Percentiles rank a stretch among this genome's conserved stretches.
Evolutionary conservation across 352 stramenopile species (phyloP).

Genomic region (Halophytophthora polymorphica): DNA sequence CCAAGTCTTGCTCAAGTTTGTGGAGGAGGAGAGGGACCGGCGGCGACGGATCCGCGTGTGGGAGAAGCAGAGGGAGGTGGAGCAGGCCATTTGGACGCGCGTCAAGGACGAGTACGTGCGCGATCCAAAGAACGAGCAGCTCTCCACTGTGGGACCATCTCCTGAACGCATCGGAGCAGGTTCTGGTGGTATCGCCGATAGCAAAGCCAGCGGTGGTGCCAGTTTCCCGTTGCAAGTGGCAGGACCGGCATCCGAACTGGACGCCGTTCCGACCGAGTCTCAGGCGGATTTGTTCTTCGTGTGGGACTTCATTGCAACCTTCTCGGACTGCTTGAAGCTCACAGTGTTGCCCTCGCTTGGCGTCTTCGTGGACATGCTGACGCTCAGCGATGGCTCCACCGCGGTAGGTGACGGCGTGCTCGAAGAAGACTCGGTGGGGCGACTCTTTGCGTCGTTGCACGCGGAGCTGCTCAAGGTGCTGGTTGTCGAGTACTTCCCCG

Average conservation of each 20-base stretch:
- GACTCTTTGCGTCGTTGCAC: constrained; percentile 50
- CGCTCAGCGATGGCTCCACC: constrained; percentile 40
- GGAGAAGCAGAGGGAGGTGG: constrained; percentile 47
- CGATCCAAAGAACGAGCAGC: constrained; percentile 5
- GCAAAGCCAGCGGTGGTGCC: not conserved
- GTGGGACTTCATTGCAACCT: constrained; percentile 77
- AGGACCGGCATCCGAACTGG: constrained; percentile 32
- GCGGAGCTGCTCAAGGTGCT: constrained; percentile 46
- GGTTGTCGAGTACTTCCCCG: constrained; percentile 61
- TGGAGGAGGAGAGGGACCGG: constrained; percentile 62
- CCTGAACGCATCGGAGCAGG: not conserved
- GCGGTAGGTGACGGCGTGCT: constrained; percentile 43
- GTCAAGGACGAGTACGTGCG: constrained; percentile 42
- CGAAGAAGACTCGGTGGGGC: constrained; percentile 49
- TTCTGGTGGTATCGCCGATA: not conserved
- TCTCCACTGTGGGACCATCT: not conserved
- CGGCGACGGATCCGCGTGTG: constrained; percentile 51
- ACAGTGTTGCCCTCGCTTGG: constrained; percentile 46
- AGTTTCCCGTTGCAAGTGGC: constrained; percentile 38
- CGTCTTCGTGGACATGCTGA: constrained; percentile 51
- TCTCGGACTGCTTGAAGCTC: constrained; percentile 60
- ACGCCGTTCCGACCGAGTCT: constrained; percentile 34
- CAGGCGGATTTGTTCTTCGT: constrained; percentile 65
- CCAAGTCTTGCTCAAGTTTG: constrained; percentile 62
- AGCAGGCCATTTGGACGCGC: constrained; percentile 50